A percentile compares a stretch with the other conserved stretches of the same genome.
These are phyloP conservation scores for Lizanozyma gosingica DNA, from an alignment of 1,139 yeast genomes.

Conservation along the genomic window DNA sequence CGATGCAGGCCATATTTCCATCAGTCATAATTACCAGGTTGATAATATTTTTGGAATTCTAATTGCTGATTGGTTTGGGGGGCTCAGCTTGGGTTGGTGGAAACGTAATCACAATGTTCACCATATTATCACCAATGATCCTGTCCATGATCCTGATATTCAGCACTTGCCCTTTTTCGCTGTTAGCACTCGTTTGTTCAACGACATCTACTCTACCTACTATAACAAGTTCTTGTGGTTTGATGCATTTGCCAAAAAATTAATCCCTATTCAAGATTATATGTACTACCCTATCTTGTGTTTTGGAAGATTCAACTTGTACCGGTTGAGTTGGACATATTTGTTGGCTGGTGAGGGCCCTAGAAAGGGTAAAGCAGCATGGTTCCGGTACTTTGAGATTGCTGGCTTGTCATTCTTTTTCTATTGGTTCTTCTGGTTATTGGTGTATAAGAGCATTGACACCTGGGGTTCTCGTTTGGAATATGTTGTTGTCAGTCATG, in stretches of 20 bases:
- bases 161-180: conserved; percentile 91
- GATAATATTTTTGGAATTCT: conserved; percentile 70
- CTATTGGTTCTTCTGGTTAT: conserved; percentile 71
- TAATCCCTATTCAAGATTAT: conserved; percentile 60
- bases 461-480: conserved; percentile 43
- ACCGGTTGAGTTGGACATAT: conserved; percentile 74
- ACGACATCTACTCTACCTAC: conserved; percentile 67
- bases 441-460: conserved; percentile 44
- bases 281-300: conserved; percentile 70
- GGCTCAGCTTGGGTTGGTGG: conserved; percentile 92
- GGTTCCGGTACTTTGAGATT: conserved; percentile 75
- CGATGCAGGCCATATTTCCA: conserved; percentile 81
- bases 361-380: conserved; percentile 70
- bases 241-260: conserved; percentile 52
- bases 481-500: conserved; percentile 65
- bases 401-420: conserved; percentile 59
- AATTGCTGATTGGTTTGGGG: conserved; percentile 78
- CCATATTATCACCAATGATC: conserved; percentile 81
- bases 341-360: conserved; percentile 71
- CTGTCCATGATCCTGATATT: conserved; percentile 89
- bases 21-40: conserved; percentile 71
- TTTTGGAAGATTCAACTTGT: conserved; percentile 81
- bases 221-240: conserved; percentile 60
- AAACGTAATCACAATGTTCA: conserved; percentile 87
- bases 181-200: conserved; percentile 63